Percentiles rank a stretch among this genome's conserved stretches.
These are phyloP conservation scores for Monilinia aucupariae DNA, from an alignment of 2,329 filamentous ascomycete species.

Conservation along the genomic window DNA sequence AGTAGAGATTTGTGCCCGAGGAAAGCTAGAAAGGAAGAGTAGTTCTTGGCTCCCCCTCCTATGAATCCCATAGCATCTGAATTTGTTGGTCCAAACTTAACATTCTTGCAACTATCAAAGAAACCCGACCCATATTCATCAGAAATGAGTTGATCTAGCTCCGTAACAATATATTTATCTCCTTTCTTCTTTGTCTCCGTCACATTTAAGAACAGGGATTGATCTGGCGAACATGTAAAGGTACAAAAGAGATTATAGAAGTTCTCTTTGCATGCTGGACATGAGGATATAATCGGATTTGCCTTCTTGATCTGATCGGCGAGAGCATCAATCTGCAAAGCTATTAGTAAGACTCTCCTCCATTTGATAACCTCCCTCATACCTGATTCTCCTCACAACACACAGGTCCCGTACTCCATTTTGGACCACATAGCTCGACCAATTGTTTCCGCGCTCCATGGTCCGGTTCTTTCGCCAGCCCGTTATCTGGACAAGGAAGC, in stretches of 20 bases:
- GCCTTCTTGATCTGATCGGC: conserved; percentile 81
- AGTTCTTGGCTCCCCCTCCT: conserved; percentile 89
- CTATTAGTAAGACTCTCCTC: conserved; percentile 1
- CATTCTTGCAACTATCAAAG: conserved; percentile 96
- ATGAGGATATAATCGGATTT: conserved; percentile 83
- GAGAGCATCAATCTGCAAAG: conserved; percentile 64
- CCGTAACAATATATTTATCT: conserved; percentile 62
- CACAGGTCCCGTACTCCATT: conserved; percentile 78
- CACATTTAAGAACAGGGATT: conserved; percentile 91
- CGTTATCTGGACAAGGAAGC: conserved; percentile 90
- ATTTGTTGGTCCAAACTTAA: conserved; percentile 95
- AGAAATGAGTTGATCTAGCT: conserved; percentile 85
- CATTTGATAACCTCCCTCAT: conserved; percentile 13
- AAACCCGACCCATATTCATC: conserved; percentile 80
- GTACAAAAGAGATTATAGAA: conserved; percentile 98
- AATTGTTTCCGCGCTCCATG: conserved; percentile 68
- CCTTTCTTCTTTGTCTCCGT: conserved; percentile 61
- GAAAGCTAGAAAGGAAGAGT: conserved; percentile 81
- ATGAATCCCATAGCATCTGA: conserved; percentile 93
- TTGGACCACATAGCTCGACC: conserved; percentile 76
- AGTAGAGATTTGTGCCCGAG: conserved; percentile 76
- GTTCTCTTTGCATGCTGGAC: conserved; percentile 95
- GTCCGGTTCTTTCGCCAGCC: conserved; percentile 67
- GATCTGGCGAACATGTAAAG: conserved; percentile 95
- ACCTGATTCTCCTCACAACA: conserved; percentile 82